Conservation (phyloP, 2,329 filamentous ascomycete genomes). For the Corinectria fuckeliana region DNA sequence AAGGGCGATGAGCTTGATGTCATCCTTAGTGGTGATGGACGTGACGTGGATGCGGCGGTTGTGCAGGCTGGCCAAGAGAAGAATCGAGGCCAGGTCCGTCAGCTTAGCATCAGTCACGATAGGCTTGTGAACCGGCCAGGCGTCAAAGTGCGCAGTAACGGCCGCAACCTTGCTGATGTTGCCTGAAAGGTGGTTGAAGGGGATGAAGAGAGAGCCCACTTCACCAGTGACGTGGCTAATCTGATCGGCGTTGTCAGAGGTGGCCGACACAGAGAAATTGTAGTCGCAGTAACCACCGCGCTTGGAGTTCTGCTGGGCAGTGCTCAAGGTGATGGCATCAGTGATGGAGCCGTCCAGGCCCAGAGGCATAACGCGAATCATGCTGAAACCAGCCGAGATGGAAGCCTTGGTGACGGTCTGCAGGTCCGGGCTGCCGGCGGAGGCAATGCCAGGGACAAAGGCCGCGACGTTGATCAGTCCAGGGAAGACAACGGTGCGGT, state of each 20-base stretch:
- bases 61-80: conserved; percentile 79
- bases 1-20: conserved; percentile 77
- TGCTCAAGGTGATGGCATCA: conserved; percentile 72
- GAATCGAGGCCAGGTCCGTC: conserved; percentile 80
- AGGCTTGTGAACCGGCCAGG: conserved; percentile 79
- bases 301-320: conserved; percentile 74
- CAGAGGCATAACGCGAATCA: conserved; percentile 80
- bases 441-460: conserved; percentile 77
- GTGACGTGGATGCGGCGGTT: conserved; percentile 81
- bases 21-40: conserved; percentile 79
- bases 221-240: conserved; percentile 75
- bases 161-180: conserved; percentile 86
- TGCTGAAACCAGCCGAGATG: conserved; percentile 76
- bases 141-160: conserved; percentile 78
- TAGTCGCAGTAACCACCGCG: conserved; percentile 75
- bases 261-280: conserved; percentile 80
- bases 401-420: conserved; percentile 75
- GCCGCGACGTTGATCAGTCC: conserved; percentile 81
- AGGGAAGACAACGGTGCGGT: conserved; percentile 74
- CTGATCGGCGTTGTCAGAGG: conserved; percentile 75
- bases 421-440: conserved; percentile 70
- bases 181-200: conserved; percentile 80
- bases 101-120: conserved; percentile 83
- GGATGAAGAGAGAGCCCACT: conserved; percentile 82
- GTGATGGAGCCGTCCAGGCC: conserved; percentile 76